Base-by-base conservation (phyloP, 1,139 yeast genomes). In the Debaryomyces subglobosus region DNA sequence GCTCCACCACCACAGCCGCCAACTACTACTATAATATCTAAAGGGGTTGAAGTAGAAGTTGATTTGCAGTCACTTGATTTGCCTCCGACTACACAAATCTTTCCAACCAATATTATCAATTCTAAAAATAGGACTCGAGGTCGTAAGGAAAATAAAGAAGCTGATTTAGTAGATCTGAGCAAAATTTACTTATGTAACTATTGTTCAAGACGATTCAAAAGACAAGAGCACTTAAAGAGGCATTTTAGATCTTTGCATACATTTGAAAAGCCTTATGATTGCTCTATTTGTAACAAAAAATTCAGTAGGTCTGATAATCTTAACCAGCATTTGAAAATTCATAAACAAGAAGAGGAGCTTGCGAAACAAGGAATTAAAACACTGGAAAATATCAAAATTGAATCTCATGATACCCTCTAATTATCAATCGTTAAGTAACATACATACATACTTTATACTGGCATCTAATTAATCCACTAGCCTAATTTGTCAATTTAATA, bases 151-250 rank as follows among this genome's bases (percentile, higher is more conserved):
- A 75, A 75, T 53, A 74, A 73, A 50, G 75, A 71, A 46, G 79
- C 79, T 1, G 81, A 76, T 53, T 57, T 74, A 57, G 66, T 64
- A 48, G 81, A 76, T 53, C 67, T 58, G 59, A 46, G 74, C 9
- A 76, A 76, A 58, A 73, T 76, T 27, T 76, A 62, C 55, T 61
- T 74, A 43, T 76, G 81, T 52, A 74, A 72, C 48, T 74, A 72
- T 57, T 84, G 89, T 59, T 75, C 81, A 43, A 71, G 87, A 58
- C 67, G 86, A 48, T 88, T 88, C 69, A 82, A 85, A 60, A 79
- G 95, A 55, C 90, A 85, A 63, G 96, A 88, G 61, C 96, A 88
- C 65, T 69, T 88, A 56, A 86, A 85, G 62, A 77, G 96, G 51
- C 96, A 87, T 61, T 82, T 84, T 62, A 74, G 94, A 51, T 84